A percentile compares a stretch with the other conserved stretches of the same genome.
Conservation (phyloP, 306 rosid species). For the Cyamopsis tetragonoloba region DNA sequence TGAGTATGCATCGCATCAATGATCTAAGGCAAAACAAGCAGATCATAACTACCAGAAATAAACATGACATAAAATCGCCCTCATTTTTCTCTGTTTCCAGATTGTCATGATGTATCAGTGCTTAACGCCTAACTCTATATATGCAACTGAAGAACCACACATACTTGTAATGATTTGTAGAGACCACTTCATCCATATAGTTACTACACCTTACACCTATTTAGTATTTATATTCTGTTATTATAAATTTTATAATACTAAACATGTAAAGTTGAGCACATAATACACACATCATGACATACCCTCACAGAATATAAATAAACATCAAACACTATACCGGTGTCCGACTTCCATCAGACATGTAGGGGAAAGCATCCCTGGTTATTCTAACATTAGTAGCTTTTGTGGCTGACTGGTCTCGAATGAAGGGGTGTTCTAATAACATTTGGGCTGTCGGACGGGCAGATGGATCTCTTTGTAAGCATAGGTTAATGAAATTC, state of each 20-base stretch:
- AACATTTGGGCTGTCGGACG: constrained; percentile 71
- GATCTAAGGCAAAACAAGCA: neutral
- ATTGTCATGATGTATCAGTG: neutral
- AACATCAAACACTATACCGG: constrained; percentile 55
- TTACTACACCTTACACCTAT: neutral
- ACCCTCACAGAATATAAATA: constrained; percentile 5
- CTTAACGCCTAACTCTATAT: neutral
- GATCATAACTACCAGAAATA: neutral
- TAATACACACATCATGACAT: neutral
- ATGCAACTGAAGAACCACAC: neutral
- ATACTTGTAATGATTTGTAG: neutral
- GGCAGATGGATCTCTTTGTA: constrained; percentile 74
- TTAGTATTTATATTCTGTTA: neutral
- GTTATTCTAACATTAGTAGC: constrained; percentile 56
- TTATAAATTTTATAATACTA: neutral
- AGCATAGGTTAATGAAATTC: constrained; percentile 66
- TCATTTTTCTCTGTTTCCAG: neutral
- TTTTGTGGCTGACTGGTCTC: constrained; percentile 68
- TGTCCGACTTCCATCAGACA: constrained; percentile 82
- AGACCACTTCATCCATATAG: neutral
- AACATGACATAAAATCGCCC: neutral
- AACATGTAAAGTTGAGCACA: neutral
- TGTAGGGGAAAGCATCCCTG: constrained; percentile 67
- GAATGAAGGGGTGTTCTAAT: constrained; percentile 78
- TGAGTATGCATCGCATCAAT: neutral